Conservation (phyloP, 2,329 filamentous ascomycete genomes). For the Nemania abortiva region DNA sequence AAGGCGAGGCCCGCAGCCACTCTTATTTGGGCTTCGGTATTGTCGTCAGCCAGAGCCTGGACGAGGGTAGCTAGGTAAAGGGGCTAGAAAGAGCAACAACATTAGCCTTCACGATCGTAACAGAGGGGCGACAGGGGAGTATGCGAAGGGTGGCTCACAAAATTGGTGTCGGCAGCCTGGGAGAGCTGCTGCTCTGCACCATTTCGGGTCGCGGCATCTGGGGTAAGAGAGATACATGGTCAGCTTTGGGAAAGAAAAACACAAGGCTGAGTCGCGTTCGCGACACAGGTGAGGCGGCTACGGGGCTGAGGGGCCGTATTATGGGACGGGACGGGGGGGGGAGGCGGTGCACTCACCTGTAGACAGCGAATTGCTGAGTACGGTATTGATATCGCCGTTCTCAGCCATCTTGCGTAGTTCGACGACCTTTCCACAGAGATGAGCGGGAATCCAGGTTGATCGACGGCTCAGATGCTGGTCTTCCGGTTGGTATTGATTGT, state of each 20-base stretch:
- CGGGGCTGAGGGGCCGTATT: slow-evolving; percentile 33
- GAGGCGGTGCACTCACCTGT: slow-evolving; percentile 73
- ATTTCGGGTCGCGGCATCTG: slow-evolving; percentile 90
- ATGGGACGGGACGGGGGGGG: slow-evolving; percentile 3
- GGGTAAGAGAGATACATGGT: slow-evolving; percentile 47
- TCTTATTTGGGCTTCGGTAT: slow-evolving; percentile 84
- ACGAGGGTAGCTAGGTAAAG: slow-evolving; percentile 93
- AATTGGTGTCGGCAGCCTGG: slow-evolving; percentile 93
- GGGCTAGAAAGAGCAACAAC: slow-evolving; percentile 62
- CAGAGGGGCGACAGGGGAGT: slow-evolving; percentile 30
- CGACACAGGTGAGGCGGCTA: slow-evolving; percentile 22
- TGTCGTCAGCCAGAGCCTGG: slow-evolving; percentile 93
- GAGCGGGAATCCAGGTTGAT: slow-evolving; percentile 37
- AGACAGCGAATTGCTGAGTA: slow-evolving; percentile 96
- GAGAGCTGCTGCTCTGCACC: slow-evolving; percentile 93
- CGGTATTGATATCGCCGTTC: slow-evolving; percentile 91
- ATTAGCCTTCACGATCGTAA: slow-evolving; percentile 34
- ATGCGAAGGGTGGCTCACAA: slow-evolving; percentile 72
- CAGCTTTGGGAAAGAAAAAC: slow-evolving; percentile 46
- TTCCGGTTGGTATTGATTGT: slow-evolving; percentile 25
- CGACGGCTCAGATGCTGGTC: slow-evolving; percentile 17
- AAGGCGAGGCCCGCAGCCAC: slow-evolving; percentile 94
- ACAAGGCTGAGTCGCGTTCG: slow-evolving; percentile 23
- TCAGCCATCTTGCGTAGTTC: slow-evolving; percentile 69
- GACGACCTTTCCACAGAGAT: slow-evolving; percentile 34